These are phyloP conservation scores for Clathrus columnatus DNA, from an alignment of 768 basidiomycete genomes.

Conservation along the genomic window DNA sequence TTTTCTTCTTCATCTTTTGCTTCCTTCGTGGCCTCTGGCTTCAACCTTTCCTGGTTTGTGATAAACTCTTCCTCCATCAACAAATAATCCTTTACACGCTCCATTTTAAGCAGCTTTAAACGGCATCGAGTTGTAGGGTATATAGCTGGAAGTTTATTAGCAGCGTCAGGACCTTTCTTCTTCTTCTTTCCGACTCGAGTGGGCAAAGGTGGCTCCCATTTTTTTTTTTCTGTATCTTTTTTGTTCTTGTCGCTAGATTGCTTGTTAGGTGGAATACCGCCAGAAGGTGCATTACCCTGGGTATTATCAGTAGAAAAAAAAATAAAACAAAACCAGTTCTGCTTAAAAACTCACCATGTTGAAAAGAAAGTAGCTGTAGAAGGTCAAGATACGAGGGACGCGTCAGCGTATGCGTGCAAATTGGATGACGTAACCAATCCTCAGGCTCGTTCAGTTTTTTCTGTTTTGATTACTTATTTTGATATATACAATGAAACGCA, in stretches of 20 bases:
- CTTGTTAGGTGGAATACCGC: conserved; percentile 28
- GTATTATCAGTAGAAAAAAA: background rate
- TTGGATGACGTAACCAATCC: no score
- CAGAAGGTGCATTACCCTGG: conserved; percentile 74
- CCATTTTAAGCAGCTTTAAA: conserved; percentile 89
- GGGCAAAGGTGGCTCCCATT: conserved; percentile 97
- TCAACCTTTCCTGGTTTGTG: conserved; percentile 83
- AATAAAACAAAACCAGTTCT: background rate
- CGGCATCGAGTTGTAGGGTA: conserved; percentile 93
- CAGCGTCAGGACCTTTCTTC: conserved; percentile 79
- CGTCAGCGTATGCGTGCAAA: no score
- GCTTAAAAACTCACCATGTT: background rate
- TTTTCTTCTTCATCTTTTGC: conserved; percentile 95
- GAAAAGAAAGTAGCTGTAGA: no score
- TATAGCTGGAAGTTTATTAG: conserved; percentile 86
- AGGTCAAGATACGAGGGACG: no score
- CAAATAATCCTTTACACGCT: conserved; percentile 97
- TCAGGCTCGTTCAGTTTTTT: no score
- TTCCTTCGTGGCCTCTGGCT: conserved; percentile 79
- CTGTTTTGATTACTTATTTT: no score
- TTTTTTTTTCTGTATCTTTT: conserved; percentile 69
- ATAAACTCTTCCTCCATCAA: conserved; percentile 94
- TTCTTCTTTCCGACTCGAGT: conserved; percentile 98
- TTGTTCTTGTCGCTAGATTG: conserved; percentile 39
- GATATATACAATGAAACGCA: no score